Evolutionary conservation across 306 rosid species (phyloP).

Genomic region (Begonia masoniana): DNA sequence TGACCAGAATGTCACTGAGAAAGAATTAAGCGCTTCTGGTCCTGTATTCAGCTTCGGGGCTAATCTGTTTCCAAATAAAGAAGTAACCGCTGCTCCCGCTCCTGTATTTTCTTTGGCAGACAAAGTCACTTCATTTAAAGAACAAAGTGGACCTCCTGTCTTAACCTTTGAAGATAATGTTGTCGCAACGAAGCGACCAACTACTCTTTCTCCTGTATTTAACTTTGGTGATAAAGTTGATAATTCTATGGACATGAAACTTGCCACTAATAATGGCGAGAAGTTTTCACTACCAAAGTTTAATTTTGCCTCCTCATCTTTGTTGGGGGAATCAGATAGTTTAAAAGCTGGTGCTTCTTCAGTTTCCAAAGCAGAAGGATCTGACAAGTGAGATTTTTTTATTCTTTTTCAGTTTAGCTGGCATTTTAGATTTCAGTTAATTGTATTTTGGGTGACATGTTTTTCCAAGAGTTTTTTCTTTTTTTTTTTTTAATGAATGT

Average conservation of each 20-base stretch:
- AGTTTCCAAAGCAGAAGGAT: slow-evolving; percentile 27
- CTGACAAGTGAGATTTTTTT: slow-evolving; percentile 38
- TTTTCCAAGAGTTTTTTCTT: too few species aligned
- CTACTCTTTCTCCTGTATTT: slow-evolving; percentile 5
- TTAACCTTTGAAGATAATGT: slow-evolving; percentile 16
- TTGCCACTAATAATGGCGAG: slow-evolving; percentile 13
- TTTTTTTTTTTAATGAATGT: too few species aligned
- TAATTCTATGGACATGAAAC: not conserved
- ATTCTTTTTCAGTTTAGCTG: not conserved
- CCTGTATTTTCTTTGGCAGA: slow-evolving; percentile 15
- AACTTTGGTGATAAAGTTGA: slow-evolving; percentile 10
- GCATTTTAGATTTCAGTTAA: not conserved
- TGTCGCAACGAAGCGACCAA: slow-evolving; percentile 16
- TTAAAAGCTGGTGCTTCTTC: slow-evolving; percentile 21
- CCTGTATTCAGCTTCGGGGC: slow-evolving; percentile 21
- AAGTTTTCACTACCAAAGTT: slow-evolving; percentile 19
- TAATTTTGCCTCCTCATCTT: slow-evolving; percentile 20
- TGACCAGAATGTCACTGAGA: slow-evolving; percentile 21
- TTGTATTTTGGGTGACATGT: not conserved
- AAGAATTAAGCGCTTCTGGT: slow-evolving; percentile 21
- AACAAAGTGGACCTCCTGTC: slow-evolving; percentile 16
- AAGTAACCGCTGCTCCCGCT: slow-evolving; percentile 17
- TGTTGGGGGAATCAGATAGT: slow-evolving; percentile 18
- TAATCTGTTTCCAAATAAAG: slow-evolving; percentile 25
- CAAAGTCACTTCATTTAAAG: slow-evolving; percentile 21